Evolutionary conservation across 345 rosid species (phyloP).

Genomic region (Gossypium arboreum): DNA sequence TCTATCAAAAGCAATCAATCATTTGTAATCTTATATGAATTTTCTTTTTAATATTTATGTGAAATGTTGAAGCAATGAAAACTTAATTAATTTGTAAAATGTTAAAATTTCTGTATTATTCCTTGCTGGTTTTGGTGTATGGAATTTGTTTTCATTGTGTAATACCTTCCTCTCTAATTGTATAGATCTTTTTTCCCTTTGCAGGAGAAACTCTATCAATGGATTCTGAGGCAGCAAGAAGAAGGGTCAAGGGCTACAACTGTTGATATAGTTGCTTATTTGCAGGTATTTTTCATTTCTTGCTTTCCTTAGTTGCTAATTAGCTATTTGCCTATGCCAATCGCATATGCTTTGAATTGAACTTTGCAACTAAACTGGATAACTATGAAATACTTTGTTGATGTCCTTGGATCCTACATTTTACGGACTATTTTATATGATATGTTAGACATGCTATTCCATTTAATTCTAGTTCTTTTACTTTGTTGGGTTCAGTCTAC

Average conservation of each 20-base stretch:
- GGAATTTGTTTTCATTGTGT: not conserved
- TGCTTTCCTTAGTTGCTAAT: not conserved
- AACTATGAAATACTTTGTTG: not conserved
- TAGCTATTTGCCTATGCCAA: not conserved
- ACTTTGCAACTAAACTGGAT: not conserved
- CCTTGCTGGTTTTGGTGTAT: not conserved
- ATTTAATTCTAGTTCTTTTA: not conserved
- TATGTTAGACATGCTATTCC: not conserved
- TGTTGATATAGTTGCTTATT: slow-evolving; percentile 28
- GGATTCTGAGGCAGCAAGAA: slow-evolving; percentile 75
- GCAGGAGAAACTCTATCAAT: slow-evolving; percentile 75
- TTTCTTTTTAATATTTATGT: not conserved
- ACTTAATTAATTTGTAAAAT: too few relatives aligned
- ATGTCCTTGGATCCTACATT: not conserved
- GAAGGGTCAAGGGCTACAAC: slow-evolving; percentile 64
- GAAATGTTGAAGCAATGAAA: too few relatives aligned
- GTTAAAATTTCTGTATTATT: not conserved
- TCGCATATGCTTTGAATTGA: not conserved
- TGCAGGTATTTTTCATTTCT: not conserved
- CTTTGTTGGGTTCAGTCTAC: not conserved
- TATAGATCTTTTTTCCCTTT: not conserved
- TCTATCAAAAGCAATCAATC: not conserved
- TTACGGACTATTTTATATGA: not conserved
- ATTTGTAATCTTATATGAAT: not conserved
- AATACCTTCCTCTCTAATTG: not conserved